Base-by-base conservation (phyloP, 352 stramenopile species). In the Plasmopara halstedii region DNA sequence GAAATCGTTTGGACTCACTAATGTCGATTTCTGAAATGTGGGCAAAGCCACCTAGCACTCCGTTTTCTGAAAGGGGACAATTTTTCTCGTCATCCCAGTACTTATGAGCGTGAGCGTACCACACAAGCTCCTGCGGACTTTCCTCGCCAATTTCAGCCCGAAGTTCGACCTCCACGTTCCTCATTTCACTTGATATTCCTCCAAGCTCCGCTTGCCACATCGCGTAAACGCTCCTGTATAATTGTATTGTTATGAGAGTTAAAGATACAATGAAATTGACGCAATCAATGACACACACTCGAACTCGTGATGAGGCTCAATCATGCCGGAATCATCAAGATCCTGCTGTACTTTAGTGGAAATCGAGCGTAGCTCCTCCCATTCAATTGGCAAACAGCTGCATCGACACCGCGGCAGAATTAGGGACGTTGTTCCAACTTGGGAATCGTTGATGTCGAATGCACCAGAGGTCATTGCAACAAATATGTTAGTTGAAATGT, bases 21-120 rank as follows among this genome's bases (percentile, higher is more conserved):
- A 95, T 69, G 42, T 96, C 86, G 6, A 74, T 69, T 8, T 69
- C 73, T 8, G 81, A 92, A 27, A 96, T 76, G 54, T 91, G 73
- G 2, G 75, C 85, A 53, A 86, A 96, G 13, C 85, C 88, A 42
- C 95, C 95, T 6, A 99, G 61, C 19, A 99, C 92, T 17, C 94
- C 94, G 61, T 98, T 77, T 41, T 98, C 76, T 9, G 88, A 95
- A 15, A 90, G 55, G 0, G 87, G 74, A 56, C 90, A 98, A 52
- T 97, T 97, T n/a, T 48, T 49, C 50, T 85, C 85, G 53, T 97
- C 70, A 60, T 91, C 62, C 80, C 80, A 91, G 48, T 83, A 91
- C n/a, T 70, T 61, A 51, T 84, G 75, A 13, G 70, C 80, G 34
- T 71, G 84, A 22, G 73, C 58, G 51, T 91, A 91, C 80, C 80